These are phyloP conservation scores for Melaleuca quinquenervia DNA, from an alignment of 345 rosid genomes.

Conservation along the genomic window DNA sequence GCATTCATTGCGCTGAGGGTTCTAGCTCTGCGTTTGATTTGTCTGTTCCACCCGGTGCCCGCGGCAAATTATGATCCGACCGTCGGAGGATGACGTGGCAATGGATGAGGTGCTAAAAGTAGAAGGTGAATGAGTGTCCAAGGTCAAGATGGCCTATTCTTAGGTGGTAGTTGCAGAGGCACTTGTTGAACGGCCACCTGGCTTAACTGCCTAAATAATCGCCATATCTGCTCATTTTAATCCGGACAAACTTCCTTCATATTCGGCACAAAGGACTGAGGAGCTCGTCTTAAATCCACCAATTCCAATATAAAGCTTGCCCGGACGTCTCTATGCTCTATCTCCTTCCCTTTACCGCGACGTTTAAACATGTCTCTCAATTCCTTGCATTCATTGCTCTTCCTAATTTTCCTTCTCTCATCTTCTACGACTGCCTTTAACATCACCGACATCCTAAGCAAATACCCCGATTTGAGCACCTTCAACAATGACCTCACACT, in stretches of 20 bases:
- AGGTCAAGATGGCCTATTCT: neutral
- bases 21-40: neutral
- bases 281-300: neutral
- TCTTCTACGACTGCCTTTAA: slow-evolving; percentile 7
- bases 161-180: neutral
- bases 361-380: neutral
- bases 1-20: neutral
- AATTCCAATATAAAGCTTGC: neutral
- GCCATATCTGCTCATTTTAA: neutral
- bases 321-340: neutral
- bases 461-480: slow-evolving; percentile 16
- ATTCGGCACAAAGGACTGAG: neutral
- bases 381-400: neutral
- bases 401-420: neutral
- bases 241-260: neutral
- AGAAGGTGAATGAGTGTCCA: neutral
- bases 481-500: slow-evolving; percentile 10
- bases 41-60: neutral
- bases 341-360: neutral
- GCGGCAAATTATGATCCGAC: neutral
- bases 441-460: slow-evolving; percentile 17
- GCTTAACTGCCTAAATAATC: neutral
- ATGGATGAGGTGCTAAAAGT: neutral
- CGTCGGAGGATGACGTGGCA: neutral
- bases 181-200: neutral